These are phyloP conservation scores for Pseudocercospora cruenta DNA, from an alignment of 2,329 filamentous ascomycete genomes.

Conservation along the genomic window DNA sequence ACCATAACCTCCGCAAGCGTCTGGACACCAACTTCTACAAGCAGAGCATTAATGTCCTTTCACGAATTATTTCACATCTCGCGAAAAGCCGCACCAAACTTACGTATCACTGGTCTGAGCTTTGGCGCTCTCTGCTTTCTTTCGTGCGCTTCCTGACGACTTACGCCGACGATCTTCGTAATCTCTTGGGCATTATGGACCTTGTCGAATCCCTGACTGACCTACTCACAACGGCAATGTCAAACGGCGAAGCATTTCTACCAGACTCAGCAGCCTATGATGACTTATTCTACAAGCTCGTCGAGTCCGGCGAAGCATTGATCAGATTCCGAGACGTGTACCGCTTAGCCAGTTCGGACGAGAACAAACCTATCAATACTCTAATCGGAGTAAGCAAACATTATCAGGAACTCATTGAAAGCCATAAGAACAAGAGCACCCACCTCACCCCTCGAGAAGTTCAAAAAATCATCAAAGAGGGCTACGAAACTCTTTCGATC, in stretches of 20 bases:
- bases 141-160: constrained; percentile 88
- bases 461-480: constrained; percentile 88
- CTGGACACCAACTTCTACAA: constrained; percentile 75
- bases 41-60: constrained; percentile 77
- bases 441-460: constrained; percentile 79
- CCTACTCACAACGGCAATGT: constrained; percentile 80
- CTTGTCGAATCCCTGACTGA: constrained; percentile 80
- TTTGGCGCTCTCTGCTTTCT: constrained; percentile 86
- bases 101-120: constrained; percentile 89
- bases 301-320: constrained; percentile 84
- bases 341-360: constrained; percentile 43
- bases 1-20: constrained; percentile 85
- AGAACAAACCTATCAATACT: constrained; percentile 74
- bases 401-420: constrained; percentile 80
- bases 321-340: constrained; percentile 82
- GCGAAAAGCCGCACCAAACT: constrained; percentile 81
- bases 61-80: constrained; percentile 81
- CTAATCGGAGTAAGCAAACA: constrained; percentile 81
- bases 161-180: constrained; percentile 77
- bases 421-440: constrained; percentile 60
- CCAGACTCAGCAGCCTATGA: constrained; percentile 88
- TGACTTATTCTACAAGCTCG: constrained; percentile 97
- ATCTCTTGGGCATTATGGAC: constrained; percentile 68
- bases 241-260: constrained; percentile 85
- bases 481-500: constrained; percentile 92